Conservation (phyloP, 257 asterid species). For the Solanum okadae region DNA sequence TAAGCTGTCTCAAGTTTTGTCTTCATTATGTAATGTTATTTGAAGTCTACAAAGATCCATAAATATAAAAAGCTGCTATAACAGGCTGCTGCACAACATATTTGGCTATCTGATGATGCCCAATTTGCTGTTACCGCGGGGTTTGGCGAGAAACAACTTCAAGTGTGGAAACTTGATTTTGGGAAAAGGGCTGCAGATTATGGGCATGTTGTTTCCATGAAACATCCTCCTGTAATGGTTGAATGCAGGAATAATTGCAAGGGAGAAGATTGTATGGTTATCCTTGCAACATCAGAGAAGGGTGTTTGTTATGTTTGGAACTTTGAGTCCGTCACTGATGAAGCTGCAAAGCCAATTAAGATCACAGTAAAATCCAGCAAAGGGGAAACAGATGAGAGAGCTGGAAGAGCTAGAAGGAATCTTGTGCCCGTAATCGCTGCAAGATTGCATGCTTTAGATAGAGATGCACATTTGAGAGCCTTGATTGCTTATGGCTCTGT, state of each 20-base stretch:
- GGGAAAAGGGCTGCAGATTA: neutral
- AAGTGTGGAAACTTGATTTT: conserved; percentile 20
- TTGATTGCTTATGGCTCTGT: conserved; percentile 20
- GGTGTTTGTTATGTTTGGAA: conserved; percentile 25
- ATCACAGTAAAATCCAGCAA: conserved; percentile 6
- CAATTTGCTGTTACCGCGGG: conserved; percentile 17
- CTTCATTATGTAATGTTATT: neutral
- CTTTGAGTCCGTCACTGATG: conserved; percentile 7
- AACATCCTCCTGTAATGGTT: conserved; percentile 10
- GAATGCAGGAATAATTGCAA: conserved; percentile 17
- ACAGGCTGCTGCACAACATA: conserved; percentile 10
- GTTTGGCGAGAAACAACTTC: conserved; percentile 13
- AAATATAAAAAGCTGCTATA: neutral
- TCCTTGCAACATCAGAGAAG: conserved; percentile 23
- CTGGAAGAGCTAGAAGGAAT: conserved; percentile 9
- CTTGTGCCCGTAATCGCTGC: conserved; percentile 12
- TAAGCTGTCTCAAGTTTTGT: neutral
- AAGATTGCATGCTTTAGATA: conserved; percentile 2
- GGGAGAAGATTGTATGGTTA: conserved; percentile 12
- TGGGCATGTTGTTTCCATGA: conserved; percentile 18
- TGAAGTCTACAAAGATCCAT: neutral
- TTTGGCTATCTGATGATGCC: conserved; percentile 20
- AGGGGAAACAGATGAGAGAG: neutral
- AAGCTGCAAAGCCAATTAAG: conserved; percentile 18
- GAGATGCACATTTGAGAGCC: conserved; percentile 1